Evolutionary conservation across 129 eudicot species (phyloP), one percentile per base, ranked within the genome.

Genomic region (Pseudognaphalium luteoalbum): DNA sequence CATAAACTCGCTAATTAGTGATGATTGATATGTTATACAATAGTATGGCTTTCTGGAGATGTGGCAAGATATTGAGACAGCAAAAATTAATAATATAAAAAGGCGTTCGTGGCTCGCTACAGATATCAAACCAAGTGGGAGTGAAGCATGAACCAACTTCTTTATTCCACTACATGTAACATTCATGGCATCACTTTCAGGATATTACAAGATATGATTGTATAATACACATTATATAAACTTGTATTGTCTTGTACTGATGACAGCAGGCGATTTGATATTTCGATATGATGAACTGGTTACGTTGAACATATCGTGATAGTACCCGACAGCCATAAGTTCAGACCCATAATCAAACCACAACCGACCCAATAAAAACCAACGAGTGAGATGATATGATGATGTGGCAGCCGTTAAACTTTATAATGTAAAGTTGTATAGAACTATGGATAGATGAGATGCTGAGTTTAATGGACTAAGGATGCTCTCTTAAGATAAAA

Each of bases 71-170:
- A 57, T 20, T 60, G 25, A 21, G 35, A 74, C 58, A 74, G 44
- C 57, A n/a, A 50, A 42, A 63, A 28, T 37, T 30, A 41, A 52
- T 63, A 39, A 63, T 72, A 30, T 64, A 2, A 41, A 35, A 64
- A 71, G 28, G 68, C n/a, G 60, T 22, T 54, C 47, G 19, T 52
- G 78, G 71, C 63, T 75, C 50, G 62, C 44, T 75, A 64, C 78
- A 66, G 37, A 72, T 68, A 52, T 72, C 34, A 72, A 65, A 73
- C 60, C 66, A 73, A 72, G 83, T 80, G 83, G 83, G 77, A 60
- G 50, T 65, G 44, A 65, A 57, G 64, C 78, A 80, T 72, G 73
- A 56, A 42, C 72, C 83, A 80, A 80, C 78, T 72, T 73, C 83
- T 35, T 35, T 54, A 71, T 72, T 80, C 83, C 83, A 73, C 83